Evolutionary conservation across 2,329 filamentous ascomycete species (phyloP).

Genomic region (Esteya vermicola): DNA sequence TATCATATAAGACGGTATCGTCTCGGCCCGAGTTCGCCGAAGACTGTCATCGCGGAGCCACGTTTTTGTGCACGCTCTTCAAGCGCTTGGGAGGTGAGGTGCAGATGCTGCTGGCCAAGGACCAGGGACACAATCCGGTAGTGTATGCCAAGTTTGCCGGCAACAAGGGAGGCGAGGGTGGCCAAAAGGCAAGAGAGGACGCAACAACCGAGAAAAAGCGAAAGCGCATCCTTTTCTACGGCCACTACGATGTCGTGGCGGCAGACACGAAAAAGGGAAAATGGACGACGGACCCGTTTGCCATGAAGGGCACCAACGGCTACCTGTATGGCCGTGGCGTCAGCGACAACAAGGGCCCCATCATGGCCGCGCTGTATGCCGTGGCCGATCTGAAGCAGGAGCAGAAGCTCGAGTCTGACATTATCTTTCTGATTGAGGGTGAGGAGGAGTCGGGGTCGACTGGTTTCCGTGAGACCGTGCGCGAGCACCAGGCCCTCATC

Average conservation of each 20-base stretch:
- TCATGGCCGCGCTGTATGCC: conserved; percentile 85
- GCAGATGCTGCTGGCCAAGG: conserved; percentile 76
- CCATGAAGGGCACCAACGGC: conserved; percentile 77
- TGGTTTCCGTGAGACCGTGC: conserved; percentile 75
- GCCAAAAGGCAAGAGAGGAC: conserved; percentile 39
- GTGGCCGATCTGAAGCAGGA: conserved; percentile 78
- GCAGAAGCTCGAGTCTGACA: conserved; percentile 73
- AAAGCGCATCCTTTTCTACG: conserved; percentile 90
- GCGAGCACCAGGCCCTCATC: conserved; percentile 67
- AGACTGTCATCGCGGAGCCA: conserved; percentile 85
- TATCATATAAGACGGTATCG: conserved; percentile 85
- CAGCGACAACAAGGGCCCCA: conserved; percentile 93
- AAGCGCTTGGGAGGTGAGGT: conserved; percentile 83
- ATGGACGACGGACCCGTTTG: conserved; percentile 81
- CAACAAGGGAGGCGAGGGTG: conserved; percentile 39
- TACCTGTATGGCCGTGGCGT: conserved; percentile 94
- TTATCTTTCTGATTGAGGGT: conserved; percentile 89
- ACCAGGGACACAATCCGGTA: conserved; percentile 68
- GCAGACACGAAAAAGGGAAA: conserved; percentile 71
- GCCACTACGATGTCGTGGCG: conserved; percentile 93
- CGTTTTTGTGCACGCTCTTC: conserved; percentile 79
- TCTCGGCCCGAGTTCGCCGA: conserved; percentile 74
- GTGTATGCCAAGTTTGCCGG: conserved; percentile 80
- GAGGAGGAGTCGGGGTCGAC: conserved; percentile 92
- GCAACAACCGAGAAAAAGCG: conserved; percentile 34